Evolutionary conservation across 1,284 basidiomycete species (phyloP).

Genomic region (Apiotrichum porosum): DNA sequence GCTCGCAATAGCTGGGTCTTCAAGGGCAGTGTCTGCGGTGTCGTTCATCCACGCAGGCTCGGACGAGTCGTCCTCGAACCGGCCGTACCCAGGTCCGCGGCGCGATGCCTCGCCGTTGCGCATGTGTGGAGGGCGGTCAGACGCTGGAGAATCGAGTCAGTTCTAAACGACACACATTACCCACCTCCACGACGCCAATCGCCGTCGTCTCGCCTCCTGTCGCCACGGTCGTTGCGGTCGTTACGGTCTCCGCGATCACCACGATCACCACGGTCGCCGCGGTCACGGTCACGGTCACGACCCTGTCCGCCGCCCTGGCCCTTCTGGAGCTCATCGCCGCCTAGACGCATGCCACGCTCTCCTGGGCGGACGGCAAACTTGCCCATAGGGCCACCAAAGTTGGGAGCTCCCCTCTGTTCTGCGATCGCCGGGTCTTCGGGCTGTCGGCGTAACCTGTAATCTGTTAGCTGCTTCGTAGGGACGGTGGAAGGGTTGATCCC

Average conservation of each 20-base stretch:
- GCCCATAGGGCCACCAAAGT: conserved; percentile 33
- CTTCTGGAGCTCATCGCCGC: conserved; percentile 23
- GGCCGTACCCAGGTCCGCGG: conserved; percentile 7
- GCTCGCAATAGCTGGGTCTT: conserved; percentile 29
- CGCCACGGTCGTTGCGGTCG: conserved; percentile 1
- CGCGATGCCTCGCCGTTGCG: conserved; percentile 14
- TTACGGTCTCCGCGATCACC: background rate
- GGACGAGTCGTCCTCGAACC: conserved; percentile 26
- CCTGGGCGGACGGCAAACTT: conserved; percentile 26
- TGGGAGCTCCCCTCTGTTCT: conserved; percentile 2
- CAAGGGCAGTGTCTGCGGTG: conserved; percentile 3
- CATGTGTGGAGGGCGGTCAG: background rate
- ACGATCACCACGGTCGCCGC: background rate
- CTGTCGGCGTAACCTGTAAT: conserved; percentile 19
- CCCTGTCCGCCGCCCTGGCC: background rate
- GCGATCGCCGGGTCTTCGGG: conserved; percentile 21
- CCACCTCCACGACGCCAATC: conserved; percentile 21
- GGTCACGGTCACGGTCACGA: conserved; percentile 1
- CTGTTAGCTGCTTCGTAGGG: background rate
- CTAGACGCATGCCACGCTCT: conserved; percentile 23
- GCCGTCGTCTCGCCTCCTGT: conserved; percentile 1
- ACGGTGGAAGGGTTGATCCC: background rate
- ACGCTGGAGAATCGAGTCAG: no score
- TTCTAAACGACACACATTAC: background rate
- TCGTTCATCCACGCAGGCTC: conserved; percentile 47